These are phyloP conservation scores for Amauroascus niger DNA, from an alignment of 2,329 filamentous ascomycete species.

Conservation along the genomic window DNA sequence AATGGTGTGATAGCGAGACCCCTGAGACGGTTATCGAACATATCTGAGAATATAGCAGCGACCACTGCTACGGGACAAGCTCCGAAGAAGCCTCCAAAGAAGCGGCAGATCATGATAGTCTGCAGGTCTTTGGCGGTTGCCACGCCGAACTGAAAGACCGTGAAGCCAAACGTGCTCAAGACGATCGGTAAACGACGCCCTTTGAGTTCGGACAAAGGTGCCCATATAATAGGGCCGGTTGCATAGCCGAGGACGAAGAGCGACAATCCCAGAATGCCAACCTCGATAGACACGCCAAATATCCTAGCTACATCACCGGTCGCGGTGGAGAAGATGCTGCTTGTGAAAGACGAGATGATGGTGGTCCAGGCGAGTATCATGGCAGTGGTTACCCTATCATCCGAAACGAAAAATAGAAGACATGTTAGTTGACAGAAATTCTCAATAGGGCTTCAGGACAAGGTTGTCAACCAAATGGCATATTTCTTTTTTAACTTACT, in stretches of 20 bases:
- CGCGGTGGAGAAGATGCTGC: slow-evolving; percentile 62
- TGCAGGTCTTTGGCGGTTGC: slow-evolving; percentile 45
- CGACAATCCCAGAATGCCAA: slow-evolving; percentile 33
- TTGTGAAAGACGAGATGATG: slow-evolving; percentile 45
- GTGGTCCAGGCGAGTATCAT: slow-evolving; percentile 40
- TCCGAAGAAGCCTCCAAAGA: slow-evolving; percentile 46
- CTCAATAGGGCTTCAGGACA: background rate
- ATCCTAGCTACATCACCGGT: slow-evolving; percentile 47
- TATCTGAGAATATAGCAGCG: slow-evolving; percentile 48
- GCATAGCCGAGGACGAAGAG: slow-evolving; percentile 42
- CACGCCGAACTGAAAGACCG: slow-evolving; percentile 42
- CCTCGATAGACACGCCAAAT: slow-evolving; percentile 47
- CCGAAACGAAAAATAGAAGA: background rate
- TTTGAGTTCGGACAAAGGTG: slow-evolving; percentile 45
- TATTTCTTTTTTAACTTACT: slow-evolving; percentile 42
- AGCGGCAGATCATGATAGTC: slow-evolving; percentile 45
- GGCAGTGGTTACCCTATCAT: slow-evolving; percentile 13
- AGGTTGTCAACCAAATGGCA: background rate
- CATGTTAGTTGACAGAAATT: background rate
- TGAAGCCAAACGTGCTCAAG: slow-evolving; percentile 43
- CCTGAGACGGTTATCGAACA: slow-evolving; percentile 43
- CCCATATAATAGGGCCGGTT: slow-evolving; percentile 43
- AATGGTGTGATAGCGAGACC: slow-evolving; percentile 43
- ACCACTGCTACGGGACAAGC: slow-evolving; percentile 46
- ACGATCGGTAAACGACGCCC: slow-evolving; percentile 43